phyloP scores from a whole-genome alignment of 2,329 filamentous ascomycete species.

The Didymella arachidicola region DNA sequence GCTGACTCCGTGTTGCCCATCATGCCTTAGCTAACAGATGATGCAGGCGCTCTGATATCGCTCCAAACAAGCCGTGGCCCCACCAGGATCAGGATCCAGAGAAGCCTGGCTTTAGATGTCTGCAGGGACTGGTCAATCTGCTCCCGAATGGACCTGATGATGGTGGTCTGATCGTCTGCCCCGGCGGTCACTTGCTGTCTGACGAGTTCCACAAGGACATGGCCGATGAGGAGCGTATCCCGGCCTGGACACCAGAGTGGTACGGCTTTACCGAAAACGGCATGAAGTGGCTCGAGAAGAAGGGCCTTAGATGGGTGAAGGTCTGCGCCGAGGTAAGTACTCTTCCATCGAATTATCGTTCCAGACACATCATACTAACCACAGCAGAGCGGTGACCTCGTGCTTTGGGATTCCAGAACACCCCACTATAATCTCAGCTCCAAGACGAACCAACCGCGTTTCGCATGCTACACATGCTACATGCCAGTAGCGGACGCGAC shows the following conservation, averaged over 20 bases:
- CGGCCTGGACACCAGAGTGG: constrained; percentile 45
- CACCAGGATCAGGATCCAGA: constrained; percentile 32
- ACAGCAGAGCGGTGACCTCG: too few species aligned
- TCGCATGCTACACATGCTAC: constrained; percentile 48
- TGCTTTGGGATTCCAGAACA: not conserved
- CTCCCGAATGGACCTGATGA: constrained; percentile 49
- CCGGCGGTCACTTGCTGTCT: constrained; percentile 39
- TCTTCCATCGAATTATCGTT: too few species aligned
- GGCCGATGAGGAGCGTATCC: constrained; percentile 38
- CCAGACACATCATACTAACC: too few species aligned
- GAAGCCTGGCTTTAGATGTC: constrained; percentile 59
- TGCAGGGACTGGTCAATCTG: constrained; percentile 61
- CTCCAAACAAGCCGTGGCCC: not conserved
- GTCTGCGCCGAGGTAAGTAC: not conserved
- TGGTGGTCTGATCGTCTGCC: constrained; percentile 49
- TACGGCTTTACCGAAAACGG: constrained; percentile 45
- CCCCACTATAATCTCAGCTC: constrained; percentile 34
- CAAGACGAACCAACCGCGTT: constrained; percentile 39
- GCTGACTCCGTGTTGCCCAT: not conserved
- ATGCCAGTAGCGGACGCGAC: constrained; percentile 48
- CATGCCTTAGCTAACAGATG: not conserved
- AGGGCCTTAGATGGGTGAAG: constrained; percentile 44
- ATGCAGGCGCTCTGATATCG: not conserved
- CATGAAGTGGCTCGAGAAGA: constrained; percentile 53
- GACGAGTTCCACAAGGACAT: constrained; percentile 43